Base-by-base conservation (phyloP, 2,329 filamentous ascomycete genomes). In the Dactylellina sp. region DNA sequence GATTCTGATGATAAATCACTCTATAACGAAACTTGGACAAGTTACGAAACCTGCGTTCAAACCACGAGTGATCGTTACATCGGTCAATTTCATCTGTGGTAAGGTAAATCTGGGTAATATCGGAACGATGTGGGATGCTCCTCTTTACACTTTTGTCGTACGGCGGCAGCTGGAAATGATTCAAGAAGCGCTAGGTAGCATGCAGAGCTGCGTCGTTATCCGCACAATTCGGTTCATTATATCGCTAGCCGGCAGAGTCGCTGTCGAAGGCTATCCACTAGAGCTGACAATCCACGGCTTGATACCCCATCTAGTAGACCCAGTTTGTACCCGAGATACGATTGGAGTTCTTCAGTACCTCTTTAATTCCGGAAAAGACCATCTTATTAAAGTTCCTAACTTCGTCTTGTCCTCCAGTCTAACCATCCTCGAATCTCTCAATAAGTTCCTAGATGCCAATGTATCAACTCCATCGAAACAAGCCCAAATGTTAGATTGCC, bases 271-370 rank as follows among this genome's bases (percentile, higher is more conserved):
- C 0, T 98, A 98, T 79, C 91, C 92, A 9, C 81, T 97, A 12
- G 92, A 99, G 80, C 95, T 97, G 91, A 84, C 96, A 0, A 84
- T 99, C 1, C 91, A 93, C 78, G 89, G 91, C 0, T 84, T 97
- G 18, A 86, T 90, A 7, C 88, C 89, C 0, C 96, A 93, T 76
- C 83, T 98, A 4, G 89, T 89, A 0, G 90, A 98, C 77, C 86
- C 89, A 0, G 90, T 96, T 79, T 98, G 94, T 80, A 91, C 93
- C 7, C 92, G 97, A 79, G 95, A 99, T 82, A 89, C 91, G 0
- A 85, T 98, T 47, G 94, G 93, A 0, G 86, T 99, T 35, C 88
- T 91, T 71, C 90, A 92, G 80, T 97, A 96, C 81, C 85, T 99
- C 0, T 84, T 98, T 12, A 83, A 86, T 4, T 85, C 86, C 57